Percentiles rank a stretch among this genome's conserved stretches.
Evolutionary conservation across 2,329 filamentous ascomycete genomes (phyloP).

Genomic region (Aspergillus novofumigatus): DNA sequence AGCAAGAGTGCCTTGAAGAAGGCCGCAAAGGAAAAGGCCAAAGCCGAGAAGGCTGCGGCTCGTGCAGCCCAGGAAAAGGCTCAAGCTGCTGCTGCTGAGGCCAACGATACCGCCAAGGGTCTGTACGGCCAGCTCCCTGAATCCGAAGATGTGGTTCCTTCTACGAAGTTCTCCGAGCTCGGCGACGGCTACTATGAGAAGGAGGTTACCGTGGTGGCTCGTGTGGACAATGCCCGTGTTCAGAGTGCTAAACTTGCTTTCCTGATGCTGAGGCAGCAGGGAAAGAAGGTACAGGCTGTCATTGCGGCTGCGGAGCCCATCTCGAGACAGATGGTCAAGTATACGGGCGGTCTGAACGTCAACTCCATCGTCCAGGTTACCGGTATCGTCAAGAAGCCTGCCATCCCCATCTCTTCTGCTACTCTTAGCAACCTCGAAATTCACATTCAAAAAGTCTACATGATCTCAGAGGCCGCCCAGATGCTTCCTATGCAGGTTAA

Average conservation of each 20-base stretch:
- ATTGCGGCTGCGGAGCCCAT: conserved; percentile 60
- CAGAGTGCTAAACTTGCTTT: conserved; percentile 92
- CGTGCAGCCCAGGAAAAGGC: conserved; percentile 71
- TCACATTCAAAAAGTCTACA: conserved; percentile 80
- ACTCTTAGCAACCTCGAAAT: conserved; percentile 77
- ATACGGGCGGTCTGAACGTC: conserved; percentile 66
- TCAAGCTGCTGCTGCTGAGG: conserved; percentile 61
- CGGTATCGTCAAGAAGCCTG: conserved; percentile 73
- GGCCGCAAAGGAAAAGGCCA: conserved; percentile 84
- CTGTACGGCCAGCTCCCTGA: conserved; percentile 72
- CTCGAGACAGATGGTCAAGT: conserved; percentile 92
- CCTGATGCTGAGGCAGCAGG: conserved; percentile 74
- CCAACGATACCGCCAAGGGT: conserved; percentile 58
- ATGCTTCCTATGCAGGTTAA: conserved; percentile 58
- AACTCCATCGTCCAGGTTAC: conserved; percentile 83
- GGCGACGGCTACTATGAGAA: conserved; percentile 62
- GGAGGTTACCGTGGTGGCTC: conserved; percentile 70
- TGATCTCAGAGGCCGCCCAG: conserved; percentile 62
- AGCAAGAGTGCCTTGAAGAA: conserved; percentile 85
- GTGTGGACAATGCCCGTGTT: conserved; percentile 80
- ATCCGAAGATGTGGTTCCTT: conserved; percentile 54
- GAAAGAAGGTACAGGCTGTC: conserved; percentile 79
- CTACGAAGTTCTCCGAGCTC: conserved; percentile 55
- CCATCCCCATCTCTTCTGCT: conserved; percentile 84
- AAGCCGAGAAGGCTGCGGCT: conserved; percentile 69